Base-by-base conservation (phyloP, 73 alveolate species). In the Paramecium caudatum region DNA sequence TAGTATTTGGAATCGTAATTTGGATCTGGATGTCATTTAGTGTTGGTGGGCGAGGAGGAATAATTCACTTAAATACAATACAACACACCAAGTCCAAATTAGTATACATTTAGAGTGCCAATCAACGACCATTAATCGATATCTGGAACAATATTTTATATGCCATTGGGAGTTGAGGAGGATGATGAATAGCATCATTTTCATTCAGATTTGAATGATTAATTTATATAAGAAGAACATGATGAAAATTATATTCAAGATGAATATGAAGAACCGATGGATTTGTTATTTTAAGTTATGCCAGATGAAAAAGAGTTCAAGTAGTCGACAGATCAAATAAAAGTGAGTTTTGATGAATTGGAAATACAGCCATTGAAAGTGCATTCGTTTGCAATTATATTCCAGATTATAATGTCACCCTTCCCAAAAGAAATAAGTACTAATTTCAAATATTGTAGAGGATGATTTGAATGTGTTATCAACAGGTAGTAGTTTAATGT, bases 231-330 rank as follows among this genome's bases (percentile, higher is more conserved):
- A 32, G 83, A 27, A 33, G 83, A 65, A n/a, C 33, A 65, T 1
- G 83, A 65, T 65, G 62, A 45, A 39, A 16, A 74, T 74, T 21
- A 27, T 8, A 74, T 74, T 12, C 10, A 74, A 27, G 88, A 74
- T 74, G 88, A 74, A 41, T 74, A 74, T 74, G 88, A 74, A 74
- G 88, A 74, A 74, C 88, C 88, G 3, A 74, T 74, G 88, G 88
- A 74, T 74, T 21, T 43, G 8, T 21, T 34, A 41, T 74, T 74
- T 74, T 41, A 37, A 74, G 88, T 74, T 0, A 74, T 74, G 88
- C 19, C 10, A 2, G 88, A 74, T 1, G 46, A 45, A 10, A 41
- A 74, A 74, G 69, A 74, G 3, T 74, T 74, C 47, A 74, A 17
- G 43, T 13, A 74, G 43, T 74, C 88, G 3, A 74, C 62, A 8